Conservation (phyloP, 108 stramenopile species). For the Skeletonema marinoi region DNA sequence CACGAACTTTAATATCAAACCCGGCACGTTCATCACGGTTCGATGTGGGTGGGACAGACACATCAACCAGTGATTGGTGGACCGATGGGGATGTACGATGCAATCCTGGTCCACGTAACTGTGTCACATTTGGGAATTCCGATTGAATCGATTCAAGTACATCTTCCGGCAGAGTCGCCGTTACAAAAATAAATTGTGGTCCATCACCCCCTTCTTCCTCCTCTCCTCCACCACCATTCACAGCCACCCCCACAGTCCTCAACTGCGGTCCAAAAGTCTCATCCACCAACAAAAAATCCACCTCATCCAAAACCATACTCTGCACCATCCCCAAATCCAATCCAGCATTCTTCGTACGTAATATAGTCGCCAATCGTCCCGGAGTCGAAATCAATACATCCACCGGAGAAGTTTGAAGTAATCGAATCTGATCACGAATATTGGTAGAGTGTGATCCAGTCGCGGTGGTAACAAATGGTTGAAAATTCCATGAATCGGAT, state of each 20-base stretch:
- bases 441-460: constrained; percentile 63
- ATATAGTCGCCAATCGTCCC: constrained; percentile 86
- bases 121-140: constrained; percentile 78
- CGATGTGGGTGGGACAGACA: constrained; percentile 70
- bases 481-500: constrained; percentile 52
- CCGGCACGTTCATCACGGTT: constrained; percentile 71
- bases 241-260: constrained; percentile 83
- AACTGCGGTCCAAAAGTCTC: constrained; percentile 91
- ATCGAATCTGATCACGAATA: constrained; percentile 85
- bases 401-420: constrained; percentile 64
- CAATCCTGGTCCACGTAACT: constrained; percentile 88
- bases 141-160: constrained; percentile 68
- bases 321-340: constrained; percentile 67
- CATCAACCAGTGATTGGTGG: constrained; percentile 84
- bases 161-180: constrained; percentile 89
- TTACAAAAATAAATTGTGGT: constrained; percentile 93
- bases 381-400: constrained; percentile 93
- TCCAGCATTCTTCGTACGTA: constrained; percentile 74
- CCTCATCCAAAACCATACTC: constrained; percentile 90
- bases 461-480: constrained; percentile 64
- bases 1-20: constrained; percentile 84
- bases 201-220: background rate
- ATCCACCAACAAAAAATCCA: constrained; percentile 91
- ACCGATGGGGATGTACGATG: constrained; percentile 82
- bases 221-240: background rate